Percentiles rank a stretch among this genome's conserved stretches.
phyloP scores from a whole-genome alignment of 2,329 filamentous ascomycete species.

The Colletotrichum navitas region DNA sequence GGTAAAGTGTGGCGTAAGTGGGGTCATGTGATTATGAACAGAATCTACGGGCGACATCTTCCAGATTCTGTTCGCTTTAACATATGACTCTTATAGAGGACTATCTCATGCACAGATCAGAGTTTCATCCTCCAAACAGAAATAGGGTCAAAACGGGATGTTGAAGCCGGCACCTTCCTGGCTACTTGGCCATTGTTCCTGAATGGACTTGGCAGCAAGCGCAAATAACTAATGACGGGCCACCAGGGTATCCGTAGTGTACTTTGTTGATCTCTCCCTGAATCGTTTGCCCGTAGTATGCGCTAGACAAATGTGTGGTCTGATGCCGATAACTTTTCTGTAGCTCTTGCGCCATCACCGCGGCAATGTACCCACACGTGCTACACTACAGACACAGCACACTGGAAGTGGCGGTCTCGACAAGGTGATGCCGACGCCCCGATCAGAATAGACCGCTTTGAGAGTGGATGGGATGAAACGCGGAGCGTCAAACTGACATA shows the following conservation, averaged over 20 bases:
- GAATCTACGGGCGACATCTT: conserved; percentile 16
- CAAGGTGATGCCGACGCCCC: background rate
- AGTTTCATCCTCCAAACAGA: background rate
- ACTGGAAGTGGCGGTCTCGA: background rate
- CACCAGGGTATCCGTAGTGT: conserved; percentile 12
- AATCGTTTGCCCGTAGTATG: background rate
- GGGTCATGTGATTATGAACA: conserved; percentile 24
- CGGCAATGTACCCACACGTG: no score
- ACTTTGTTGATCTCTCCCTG: conserved; percentile 16
- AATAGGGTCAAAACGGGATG: background rate
- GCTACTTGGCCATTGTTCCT: conserved; percentile 1
- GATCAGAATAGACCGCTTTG: background rate
- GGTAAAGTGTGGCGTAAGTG: conserved; percentile 29
- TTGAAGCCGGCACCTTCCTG: background rate
- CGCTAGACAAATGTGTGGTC: conserved; percentile 26
- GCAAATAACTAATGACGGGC: conserved; percentile 9
- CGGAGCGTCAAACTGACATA: conserved; percentile 26
- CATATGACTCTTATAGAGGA: background rate
- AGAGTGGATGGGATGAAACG: conserved; percentile 33
- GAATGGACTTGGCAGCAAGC: conserved; percentile 24
- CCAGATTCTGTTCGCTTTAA: background rate
- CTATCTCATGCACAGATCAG: background rate
- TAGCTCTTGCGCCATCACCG: background rate
- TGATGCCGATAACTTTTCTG: conserved; percentile 15
- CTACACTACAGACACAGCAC: no score